phyloP scores from a whole-genome alignment of 164 flowering plant species.

The Vitis amurensis region DNA sequence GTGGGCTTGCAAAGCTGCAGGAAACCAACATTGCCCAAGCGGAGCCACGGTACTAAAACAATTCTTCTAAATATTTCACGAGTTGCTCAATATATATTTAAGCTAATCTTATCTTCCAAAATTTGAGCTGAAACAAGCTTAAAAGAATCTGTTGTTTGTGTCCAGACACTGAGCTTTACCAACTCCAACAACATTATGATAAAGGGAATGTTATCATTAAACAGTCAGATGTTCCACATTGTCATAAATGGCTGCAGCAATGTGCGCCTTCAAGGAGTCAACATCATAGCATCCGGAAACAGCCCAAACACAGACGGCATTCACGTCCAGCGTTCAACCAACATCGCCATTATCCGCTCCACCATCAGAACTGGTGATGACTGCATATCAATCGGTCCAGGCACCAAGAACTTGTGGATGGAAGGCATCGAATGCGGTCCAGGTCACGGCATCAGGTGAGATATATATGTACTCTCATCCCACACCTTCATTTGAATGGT shows the following conservation, averaged over 20 bases:
- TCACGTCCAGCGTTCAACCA: conserved; percentile 22
- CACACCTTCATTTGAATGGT: background rate
- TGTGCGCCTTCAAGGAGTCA: conserved; percentile 15
- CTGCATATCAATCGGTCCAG: conserved; percentile 35
- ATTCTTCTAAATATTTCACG: background rate
- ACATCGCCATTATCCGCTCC: conserved; percentile 13
- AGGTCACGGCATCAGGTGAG: conserved; percentile 37
- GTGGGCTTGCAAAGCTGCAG: conserved; percentile 27
- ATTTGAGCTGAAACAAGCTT: background rate
- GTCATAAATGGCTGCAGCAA: conserved; percentile 22
- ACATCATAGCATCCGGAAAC: conserved; percentile 14
- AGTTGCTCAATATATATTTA: no score
- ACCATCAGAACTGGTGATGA: conserved; percentile 30
- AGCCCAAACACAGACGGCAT: conserved; percentile 43
- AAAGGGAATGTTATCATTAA: conserved; percentile 18
- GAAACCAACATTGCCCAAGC: conserved; percentile 8
- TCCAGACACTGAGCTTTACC: conserved; percentile 21
- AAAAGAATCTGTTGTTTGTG: background rate
- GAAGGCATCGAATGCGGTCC: conserved; percentile 29
- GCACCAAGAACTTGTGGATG: conserved; percentile 23
- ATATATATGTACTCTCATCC: background rate
- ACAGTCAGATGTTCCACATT: conserved; percentile 32
- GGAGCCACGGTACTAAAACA: conserved; percentile 26
- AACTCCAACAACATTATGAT: conserved; percentile 21
- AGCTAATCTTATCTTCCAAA: no score